Conservation (phyloP, 2,329 filamentous ascomycete species). For the Talaromyces sp. region DNA sequence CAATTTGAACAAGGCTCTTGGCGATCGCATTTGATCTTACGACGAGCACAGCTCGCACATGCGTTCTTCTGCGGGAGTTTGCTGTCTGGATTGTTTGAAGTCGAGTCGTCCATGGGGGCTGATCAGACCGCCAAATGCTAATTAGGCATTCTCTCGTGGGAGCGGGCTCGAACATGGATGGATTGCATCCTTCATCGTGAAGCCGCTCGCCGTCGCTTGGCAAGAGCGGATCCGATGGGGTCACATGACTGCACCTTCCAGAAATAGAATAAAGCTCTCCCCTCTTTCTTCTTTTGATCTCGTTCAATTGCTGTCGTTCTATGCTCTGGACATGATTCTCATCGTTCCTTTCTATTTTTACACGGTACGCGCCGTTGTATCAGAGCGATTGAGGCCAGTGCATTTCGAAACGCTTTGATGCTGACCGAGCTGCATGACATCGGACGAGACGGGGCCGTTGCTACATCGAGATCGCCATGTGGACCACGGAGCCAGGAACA, state of each 20-base stretch:
- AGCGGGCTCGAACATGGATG: background rate
- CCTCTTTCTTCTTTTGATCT: background rate
- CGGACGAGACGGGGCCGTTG: background rate
- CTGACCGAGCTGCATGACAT: no score
- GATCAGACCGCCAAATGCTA: background rate
- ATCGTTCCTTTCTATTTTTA: background rate
- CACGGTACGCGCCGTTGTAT: background rate
- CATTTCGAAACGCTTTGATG: no score
- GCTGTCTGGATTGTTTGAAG: background rate
- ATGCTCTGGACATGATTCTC: background rate
- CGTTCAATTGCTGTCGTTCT: background rate
- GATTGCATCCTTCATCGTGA: background rate
- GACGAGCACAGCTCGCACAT: conserved; percentile 56
- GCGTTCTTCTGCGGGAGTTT: conserved; percentile 11
- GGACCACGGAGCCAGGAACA: background rate
- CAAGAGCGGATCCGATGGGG: background rate
- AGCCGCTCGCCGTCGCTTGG: background rate
- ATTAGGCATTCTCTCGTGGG: background rate
- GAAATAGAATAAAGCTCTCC: background rate
- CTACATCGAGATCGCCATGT: background rate
- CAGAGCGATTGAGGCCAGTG: background rate
- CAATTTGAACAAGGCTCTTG: conserved; percentile 65
- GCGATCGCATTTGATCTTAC: conserved; percentile 67
- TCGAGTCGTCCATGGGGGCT: background rate
- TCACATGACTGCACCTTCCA: background rate